phyloP scores from a whole-genome alignment of 805 yeast genomes.

The Sugiyamaella lignohabitans region DNA sequence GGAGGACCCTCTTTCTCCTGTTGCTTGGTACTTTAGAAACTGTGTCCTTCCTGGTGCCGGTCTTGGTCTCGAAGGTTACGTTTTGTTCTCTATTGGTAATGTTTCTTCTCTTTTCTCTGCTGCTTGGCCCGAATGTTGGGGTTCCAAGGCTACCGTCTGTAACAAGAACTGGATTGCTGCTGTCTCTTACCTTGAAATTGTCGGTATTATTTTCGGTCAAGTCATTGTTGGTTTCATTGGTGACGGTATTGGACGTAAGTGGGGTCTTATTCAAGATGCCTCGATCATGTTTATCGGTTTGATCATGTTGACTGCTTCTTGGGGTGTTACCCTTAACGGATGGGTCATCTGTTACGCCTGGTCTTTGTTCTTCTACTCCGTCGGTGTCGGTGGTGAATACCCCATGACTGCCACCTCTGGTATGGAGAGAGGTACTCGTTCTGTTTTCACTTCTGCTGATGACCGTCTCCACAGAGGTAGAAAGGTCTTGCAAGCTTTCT shows the following conservation, averaged over 20 bases:
- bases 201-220: constrained; percentile 57
- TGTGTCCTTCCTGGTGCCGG: constrained; percentile 36
- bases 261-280: constrained; percentile 55
- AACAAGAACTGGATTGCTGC: constrained; percentile 32
- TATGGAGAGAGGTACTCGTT: constrained; percentile 47
- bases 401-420: constrained; percentile 60
- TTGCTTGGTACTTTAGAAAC: constrained; percentile 32
- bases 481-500: constrained; percentile 45
- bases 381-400: constrained; percentile 63
- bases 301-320: constrained; percentile 51
- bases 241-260: constrained; percentile 54
- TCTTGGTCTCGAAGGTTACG: constrained; percentile 35
- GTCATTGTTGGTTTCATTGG: constrained; percentile 50
- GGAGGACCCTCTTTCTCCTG: constrained; percentile 32
- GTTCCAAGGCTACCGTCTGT: constrained; percentile 24
- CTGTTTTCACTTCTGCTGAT: constrained; percentile 24
- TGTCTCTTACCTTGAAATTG: constrained; percentile 32
- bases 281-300: constrained; percentile 53
- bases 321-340: constrained; percentile 49
- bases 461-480: constrained; percentile 37
- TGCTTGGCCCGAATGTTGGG: constrained; percentile 36
- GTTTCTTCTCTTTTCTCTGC: constrained; percentile 27
- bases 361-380: constrained; percentile 43
- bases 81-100: constrained; percentile 35
- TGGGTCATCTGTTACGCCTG: constrained; percentile 46